Evolutionary conservation across 2,329 filamentous ascomycete genomes (phyloP).

Genomic region (Aureobasidium sp.): DNA sequence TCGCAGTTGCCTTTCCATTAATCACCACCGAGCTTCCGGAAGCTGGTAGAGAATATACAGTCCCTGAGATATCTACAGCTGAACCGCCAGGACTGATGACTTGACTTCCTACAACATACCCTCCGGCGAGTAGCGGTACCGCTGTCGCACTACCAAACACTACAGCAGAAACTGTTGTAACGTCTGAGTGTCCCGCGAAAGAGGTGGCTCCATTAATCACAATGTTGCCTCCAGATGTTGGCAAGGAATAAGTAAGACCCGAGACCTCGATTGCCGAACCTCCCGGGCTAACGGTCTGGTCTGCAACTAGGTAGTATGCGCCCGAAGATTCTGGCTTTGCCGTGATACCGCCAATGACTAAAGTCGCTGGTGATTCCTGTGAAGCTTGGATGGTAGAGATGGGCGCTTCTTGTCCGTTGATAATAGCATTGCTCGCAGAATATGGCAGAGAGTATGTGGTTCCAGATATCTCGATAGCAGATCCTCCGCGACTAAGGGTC

Average conservation of each 20-base stretch:
- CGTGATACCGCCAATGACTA: neutral
- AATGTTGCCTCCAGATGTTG: neutral
- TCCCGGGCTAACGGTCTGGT: neutral
- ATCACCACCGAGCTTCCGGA: neutral
- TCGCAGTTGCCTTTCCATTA: neutral
- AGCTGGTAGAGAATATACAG: neutral
- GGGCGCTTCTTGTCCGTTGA: neutral
- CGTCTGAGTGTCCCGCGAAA: neutral
- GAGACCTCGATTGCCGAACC: neutral
- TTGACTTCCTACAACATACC: neutral
- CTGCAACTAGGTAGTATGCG: neutral
- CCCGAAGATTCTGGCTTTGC: conserved; percentile 3
- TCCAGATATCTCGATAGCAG: neutral
- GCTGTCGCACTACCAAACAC: neutral
- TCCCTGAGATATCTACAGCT: neutral
- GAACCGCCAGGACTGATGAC: conserved; percentile 1
- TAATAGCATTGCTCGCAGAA: neutral
- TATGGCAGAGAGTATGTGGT: neutral
- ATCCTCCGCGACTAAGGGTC: neutral
- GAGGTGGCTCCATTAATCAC: neutral
- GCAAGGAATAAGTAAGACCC: neutral
- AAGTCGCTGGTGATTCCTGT: neutral
- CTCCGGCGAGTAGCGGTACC: neutral
- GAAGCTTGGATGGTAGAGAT: neutral
- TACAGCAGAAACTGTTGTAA: neutral